These are phyloP conservation scores for Camellia granthamiana DNA, from an alignment of 148 eudicot species.

Conservation along the genomic window DNA sequence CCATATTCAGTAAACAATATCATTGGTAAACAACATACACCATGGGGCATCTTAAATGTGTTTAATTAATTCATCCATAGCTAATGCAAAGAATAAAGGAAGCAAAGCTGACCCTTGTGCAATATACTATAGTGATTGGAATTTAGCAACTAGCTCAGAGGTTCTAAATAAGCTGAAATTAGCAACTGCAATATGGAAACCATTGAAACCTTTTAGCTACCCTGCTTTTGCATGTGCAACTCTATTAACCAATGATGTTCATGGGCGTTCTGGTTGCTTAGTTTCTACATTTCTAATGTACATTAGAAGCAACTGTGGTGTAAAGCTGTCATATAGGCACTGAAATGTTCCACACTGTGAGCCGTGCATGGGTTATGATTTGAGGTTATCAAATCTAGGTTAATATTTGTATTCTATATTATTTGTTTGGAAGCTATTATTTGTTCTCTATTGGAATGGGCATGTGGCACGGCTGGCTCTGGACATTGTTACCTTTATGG, in stretches of 20 bases:
- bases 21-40: too few species aligned
- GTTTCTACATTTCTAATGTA: background rate
- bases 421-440: background rate
- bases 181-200: too few species aligned
- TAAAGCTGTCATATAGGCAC: background rate
- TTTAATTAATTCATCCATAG: too few species aligned
- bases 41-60: too few species aligned
- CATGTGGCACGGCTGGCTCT: background rate
- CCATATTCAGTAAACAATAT: too few species aligned
- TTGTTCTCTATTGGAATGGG: constrained; percentile 1
- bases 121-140: too few species aligned
- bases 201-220: background rate
- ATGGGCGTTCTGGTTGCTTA: background rate
- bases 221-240: background rate
- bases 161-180: too few species aligned
- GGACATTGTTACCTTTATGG: background rate
- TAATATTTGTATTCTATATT: background rate
- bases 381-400: background rate
- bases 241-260: background rate
- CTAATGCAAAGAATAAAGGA: too few species aligned
- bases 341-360: background rate
- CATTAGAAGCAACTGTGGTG: background rate
- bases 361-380: background rate
- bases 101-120: too few species aligned
- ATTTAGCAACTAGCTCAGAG: too few species aligned